Evolutionary conservation across 2,329 filamentous ascomycete species (phyloP), one percentile per base, ranked within the genome.

Genomic region (Diaporthe helianthi): DNA sequence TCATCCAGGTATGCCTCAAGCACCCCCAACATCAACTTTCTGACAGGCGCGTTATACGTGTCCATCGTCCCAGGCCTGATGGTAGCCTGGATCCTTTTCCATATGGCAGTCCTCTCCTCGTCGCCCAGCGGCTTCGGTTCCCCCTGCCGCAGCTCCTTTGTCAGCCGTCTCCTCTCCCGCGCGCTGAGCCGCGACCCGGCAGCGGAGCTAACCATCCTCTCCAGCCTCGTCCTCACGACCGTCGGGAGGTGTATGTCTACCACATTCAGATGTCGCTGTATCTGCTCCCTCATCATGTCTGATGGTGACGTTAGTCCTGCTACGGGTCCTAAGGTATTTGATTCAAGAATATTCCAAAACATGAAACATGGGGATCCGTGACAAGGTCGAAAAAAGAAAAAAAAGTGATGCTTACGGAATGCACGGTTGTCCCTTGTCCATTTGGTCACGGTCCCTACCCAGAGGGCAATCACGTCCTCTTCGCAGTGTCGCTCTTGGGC

Each of bases 181-280:
- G 38, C 38, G 54, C 47, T 68, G 10, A 70, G 68, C n/a, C 55
- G 49, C 29, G 29, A 26, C 15, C 46, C 65, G 22, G 54, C 46
- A 2, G 58, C 51, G 3, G 24, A 41, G 13, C 58, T 38, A 26
- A 73, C 63, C 66, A 55, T 71, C 29, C 53, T 31, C 55, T 72
- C 69, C 5, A 73, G 51, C 4, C 66, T 53, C 29, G 31, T 61
- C 13, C 73, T 71, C 41, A 73, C 67, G 0, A 72, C 68, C 0
- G 68, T 60, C 1, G 74, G 75, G 17, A 76, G 51, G 26, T 73
- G 72, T 0, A 76, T 70, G 8, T 73, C 72, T 10, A 76, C 72
- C 9, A 76, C 69, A 5, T 75, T 73, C 8, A 76, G 70, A 26
- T 76, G 74, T 9, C 75, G 71, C 46, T 76, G 74, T 29, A 76